These are phyloP conservation scores for Pseudozyma pruni DNA, from an alignment of 1,284 basidiomycete species.

Conservation along the genomic window DNA sequence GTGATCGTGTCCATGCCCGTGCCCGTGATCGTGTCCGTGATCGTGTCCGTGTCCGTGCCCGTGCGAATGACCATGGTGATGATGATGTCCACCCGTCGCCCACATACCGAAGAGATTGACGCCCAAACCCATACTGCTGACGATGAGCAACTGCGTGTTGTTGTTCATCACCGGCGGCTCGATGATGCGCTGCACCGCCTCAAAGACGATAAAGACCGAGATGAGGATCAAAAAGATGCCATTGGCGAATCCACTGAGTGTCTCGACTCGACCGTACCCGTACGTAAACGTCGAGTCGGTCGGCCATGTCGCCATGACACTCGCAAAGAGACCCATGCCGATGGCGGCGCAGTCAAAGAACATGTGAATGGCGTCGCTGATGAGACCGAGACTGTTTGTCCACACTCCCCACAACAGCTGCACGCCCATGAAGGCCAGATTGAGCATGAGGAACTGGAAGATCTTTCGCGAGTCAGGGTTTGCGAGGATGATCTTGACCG, in stretches of 20 bases:
- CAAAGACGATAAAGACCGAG: slow-evolving; percentile 97
- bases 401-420: slow-evolving; percentile 78
- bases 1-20: slow-evolving; percentile 67
- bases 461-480: slow-evolving; percentile 93
- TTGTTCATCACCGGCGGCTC: slow-evolving; percentile 96
- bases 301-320: slow-evolving; percentile 97
- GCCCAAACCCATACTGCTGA: slow-evolving; percentile 85
- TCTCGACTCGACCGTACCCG: slow-evolving; percentile 98
- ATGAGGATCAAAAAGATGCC: slow-evolving; percentile 96
- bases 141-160: slow-evolving; percentile 88
- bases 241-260: slow-evolving; percentile 96
- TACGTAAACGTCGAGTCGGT: slow-evolving; percentile 94
- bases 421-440: slow-evolving; percentile 90
- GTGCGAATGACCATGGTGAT: slow-evolving; percentile 58
- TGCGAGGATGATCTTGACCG: slow-evolving; percentile 83
- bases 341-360: slow-evolving; percentile 99
- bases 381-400: slow-evolving; percentile 96
- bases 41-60: slow-evolving; percentile 79
- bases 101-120: slow-evolving; percentile 99
- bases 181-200: slow-evolving; percentile 93
- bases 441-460: slow-evolving; percentile 94
- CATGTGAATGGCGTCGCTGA: slow-evolving; percentile 99
- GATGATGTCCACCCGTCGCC: slow-evolving; percentile 79
- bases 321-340: slow-evolving; percentile 92
- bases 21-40: slow-evolving; percentile 71